Evolutionary conservation across 306 rosid genomes (phyloP).

Genomic region (Pterocarpus santalinus): DNA sequence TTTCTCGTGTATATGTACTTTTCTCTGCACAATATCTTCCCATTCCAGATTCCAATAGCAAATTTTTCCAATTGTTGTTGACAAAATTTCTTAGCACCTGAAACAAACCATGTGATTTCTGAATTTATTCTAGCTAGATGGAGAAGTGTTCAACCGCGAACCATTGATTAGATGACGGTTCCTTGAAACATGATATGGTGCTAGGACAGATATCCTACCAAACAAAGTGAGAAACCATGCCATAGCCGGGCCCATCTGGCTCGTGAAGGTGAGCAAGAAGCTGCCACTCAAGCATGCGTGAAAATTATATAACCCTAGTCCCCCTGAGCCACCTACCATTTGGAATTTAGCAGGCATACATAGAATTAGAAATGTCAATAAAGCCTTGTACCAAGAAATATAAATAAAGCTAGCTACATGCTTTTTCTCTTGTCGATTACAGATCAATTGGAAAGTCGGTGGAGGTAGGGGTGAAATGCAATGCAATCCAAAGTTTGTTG

Average conservation of each 20-base stretch:
- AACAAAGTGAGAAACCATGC: not conserved
- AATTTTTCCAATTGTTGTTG: slow-evolving; percentile 11
- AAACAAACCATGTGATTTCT: slow-evolving; percentile 25
- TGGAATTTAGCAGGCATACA: not conserved
- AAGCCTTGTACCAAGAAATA: not conserved
- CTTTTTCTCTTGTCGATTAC: no score
- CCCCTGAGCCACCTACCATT: not conserved
- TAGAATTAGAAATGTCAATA: not conserved
- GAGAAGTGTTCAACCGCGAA: no score
- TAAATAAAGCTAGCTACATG: not conserved
- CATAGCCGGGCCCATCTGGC: slow-evolving; percentile 13
- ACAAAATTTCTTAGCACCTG: slow-evolving; percentile 19
- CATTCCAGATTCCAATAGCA: not conserved
- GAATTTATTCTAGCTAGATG: no score
- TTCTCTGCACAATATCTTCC: no score
- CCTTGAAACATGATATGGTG: no score
- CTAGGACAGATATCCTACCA: no score
- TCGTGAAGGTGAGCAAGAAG: slow-evolving; percentile 10
- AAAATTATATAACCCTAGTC: not conserved
- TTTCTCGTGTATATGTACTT: no score
- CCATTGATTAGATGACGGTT: no score
- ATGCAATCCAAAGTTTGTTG: not conserved
- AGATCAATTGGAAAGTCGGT: not conserved
- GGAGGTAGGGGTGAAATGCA: not conserved
- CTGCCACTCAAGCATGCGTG: not conserved